A percentile compares a stretch with the other conserved stretches of the same genome.
Evolutionary conservation across 2,329 filamentous ascomycete species (phyloP).

Genomic region (Aureobasidium pullulans): DNA sequence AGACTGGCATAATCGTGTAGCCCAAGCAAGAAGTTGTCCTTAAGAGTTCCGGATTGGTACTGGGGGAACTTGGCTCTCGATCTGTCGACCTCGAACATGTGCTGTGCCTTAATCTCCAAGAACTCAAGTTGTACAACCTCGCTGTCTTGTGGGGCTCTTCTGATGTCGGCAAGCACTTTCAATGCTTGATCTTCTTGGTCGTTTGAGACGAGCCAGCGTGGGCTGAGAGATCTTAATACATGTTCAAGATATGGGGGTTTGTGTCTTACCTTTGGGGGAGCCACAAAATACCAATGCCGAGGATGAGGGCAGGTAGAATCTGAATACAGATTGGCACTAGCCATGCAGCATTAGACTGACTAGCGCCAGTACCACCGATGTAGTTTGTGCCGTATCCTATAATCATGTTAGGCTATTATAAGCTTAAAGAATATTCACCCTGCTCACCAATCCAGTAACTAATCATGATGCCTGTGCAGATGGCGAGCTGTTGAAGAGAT

Average conservation of each 20-base stretch:
- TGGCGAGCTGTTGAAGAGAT: constrained; percentile 49
- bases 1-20: constrained; percentile 13
- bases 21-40: constrained; percentile 12
- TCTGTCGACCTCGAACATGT: constrained; percentile 22
- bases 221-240: constrained; percentile 13
- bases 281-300: constrained; percentile 62
- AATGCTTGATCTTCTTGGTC: constrained; percentile 23
- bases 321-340: constrained; percentile 66
- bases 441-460: constrained; percentile 46
- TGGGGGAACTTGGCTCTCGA: constrained; percentile 18
- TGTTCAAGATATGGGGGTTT: neutral
- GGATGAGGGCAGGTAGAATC: constrained; percentile 56
- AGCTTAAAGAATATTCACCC: neutral
- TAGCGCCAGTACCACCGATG: constrained; percentile 22
- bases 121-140: constrained; percentile 22
- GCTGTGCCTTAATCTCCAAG: constrained; percentile 24
- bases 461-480: constrained; percentile 56
- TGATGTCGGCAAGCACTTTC: constrained; percentile 20
- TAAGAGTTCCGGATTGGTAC: constrained; percentile 32
- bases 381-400: constrained; percentile 25
- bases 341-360: constrained; percentile 48
- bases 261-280: constrained; percentile 10
- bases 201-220: constrained; percentile 24
- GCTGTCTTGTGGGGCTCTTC: constrained; percentile 19
- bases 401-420: neutral